These are phyloP conservation scores for Aureobasidium melanogenum DNA, from an alignment of 2,329 filamentous ascomycete species.

Conservation along the genomic window DNA sequence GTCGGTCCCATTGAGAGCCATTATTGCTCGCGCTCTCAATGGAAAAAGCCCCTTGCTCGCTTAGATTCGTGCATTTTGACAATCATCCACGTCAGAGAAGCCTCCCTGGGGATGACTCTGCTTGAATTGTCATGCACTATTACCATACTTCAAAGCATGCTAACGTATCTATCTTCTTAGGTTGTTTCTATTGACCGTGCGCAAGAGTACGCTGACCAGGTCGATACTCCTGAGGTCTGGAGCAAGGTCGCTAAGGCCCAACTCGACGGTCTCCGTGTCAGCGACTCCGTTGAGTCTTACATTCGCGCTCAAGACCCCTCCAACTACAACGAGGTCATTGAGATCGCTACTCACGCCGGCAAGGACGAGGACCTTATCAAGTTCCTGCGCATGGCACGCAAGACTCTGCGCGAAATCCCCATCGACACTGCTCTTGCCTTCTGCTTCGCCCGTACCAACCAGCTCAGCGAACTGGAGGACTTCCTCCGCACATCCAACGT, in stretches of 20 bases:
- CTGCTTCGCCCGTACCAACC: slow-evolving; percentile 83
- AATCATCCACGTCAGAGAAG: neutral
- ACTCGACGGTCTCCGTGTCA: slow-evolving; percentile 85
- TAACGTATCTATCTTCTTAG: neutral
- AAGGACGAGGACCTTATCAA: slow-evolving; percentile 98
- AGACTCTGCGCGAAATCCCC: slow-evolving; percentile 85
- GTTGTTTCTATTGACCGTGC: slow-evolving; percentile 90
- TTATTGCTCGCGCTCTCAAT: neutral
- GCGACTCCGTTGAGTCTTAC: slow-evolving; percentile 91
- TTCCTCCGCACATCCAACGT: slow-evolving; percentile 91
- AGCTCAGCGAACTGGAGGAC: slow-evolving; percentile 88
- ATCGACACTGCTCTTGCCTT: slow-evolving; percentile 94
- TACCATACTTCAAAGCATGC: neutral
- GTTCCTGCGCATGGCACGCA: slow-evolving; percentile 92
- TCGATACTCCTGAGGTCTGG: slow-evolving; percentile 93
- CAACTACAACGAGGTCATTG: slow-evolving; percentile 93
- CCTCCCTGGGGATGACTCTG: neutral
- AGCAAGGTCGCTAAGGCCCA: slow-evolving; percentile 97
- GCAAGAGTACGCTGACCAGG: slow-evolving; percentile 88
- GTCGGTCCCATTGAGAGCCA: neutral
- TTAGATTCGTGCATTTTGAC: neutral
- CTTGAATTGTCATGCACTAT: too few species aligned
- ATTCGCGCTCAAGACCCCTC: slow-evolving; percentile 88
- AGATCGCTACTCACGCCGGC: slow-evolving; percentile 86
- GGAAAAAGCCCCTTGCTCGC: neutral